Conservation (phyloP, 192 early-diverging fungal genomes). For the Mortierella antarctica region DNA sequence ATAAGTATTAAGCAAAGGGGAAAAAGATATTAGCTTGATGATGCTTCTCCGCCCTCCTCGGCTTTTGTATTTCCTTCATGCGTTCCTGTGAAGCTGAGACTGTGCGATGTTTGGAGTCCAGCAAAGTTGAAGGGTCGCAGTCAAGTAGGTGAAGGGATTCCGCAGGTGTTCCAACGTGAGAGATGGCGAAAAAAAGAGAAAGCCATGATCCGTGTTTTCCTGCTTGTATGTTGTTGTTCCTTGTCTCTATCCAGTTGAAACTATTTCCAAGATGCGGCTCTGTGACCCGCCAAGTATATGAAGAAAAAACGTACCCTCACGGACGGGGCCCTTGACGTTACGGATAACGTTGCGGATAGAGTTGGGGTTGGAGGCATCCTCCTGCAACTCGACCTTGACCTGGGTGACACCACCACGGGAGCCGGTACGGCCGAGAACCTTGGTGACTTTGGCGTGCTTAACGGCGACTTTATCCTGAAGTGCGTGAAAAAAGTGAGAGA, state of each 20-base stretch:
- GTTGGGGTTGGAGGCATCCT: conserved; percentile 77
- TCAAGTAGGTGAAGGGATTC: no score
- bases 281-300: no score
- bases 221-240: no score
- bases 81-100: no score
- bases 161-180: neutral
- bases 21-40: neutral
- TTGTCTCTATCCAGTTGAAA: no score
- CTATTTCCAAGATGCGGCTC: no score
- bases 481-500: neutral
- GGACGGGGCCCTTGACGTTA: conserved; percentile 99
- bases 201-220: neutral
- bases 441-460: conserved; percentile 95
- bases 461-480: conserved; percentile 58
- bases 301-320: conserved; percentile 68
- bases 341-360: conserved; percentile 93
- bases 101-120: no score
- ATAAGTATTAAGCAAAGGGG: neutral
- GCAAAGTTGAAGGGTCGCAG: no score
- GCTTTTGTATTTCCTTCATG: no score
- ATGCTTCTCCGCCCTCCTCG: no score
- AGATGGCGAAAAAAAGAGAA: neutral
- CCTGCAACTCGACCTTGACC: conserved; percentile 99
- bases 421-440: conserved; percentile 99
- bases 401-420: conserved; percentile 99